Percentiles rank a stretch among this genome's conserved stretches.
Conservation (phyloP, 257 asterid genomes). For the Gynochthodes officinalis region DNA sequence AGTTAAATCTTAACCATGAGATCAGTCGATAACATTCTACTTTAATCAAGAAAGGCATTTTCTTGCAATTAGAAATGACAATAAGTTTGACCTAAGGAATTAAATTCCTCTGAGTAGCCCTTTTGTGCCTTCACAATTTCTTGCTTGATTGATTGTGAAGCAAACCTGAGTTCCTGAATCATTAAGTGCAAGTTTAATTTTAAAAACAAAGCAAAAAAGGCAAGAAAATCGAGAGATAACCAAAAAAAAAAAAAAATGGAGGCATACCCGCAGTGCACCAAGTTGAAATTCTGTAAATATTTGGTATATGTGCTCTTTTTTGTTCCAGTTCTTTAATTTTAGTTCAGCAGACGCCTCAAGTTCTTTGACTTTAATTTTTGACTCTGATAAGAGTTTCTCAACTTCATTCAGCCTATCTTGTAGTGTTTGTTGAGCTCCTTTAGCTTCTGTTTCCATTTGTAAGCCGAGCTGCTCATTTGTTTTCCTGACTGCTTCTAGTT, state of each 20-base stretch:
- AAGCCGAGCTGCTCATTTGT: constrained; percentile 32
- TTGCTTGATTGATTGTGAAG: constrained; percentile 77
- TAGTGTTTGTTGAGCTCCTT: constrained; percentile 46
- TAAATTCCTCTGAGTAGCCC: constrained; percentile 62
- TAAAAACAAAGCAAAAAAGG: neutral
- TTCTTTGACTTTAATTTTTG: constrained; percentile 43
- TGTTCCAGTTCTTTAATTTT: constrained; percentile 50
- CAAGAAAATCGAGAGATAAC: neutral
- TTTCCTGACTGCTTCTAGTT: constrained; percentile 36
- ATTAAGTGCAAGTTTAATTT: neutral
- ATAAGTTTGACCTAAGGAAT: constrained; percentile 43
- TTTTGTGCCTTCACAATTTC: constrained; percentile 61
- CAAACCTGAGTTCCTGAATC: constrained; percentile 59
- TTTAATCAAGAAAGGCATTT: neutral
- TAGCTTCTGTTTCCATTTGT: constrained; percentile 36
- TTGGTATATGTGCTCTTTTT: constrained; percentile 56
- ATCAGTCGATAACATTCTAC: neutral
- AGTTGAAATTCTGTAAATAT: constrained; percentile 78
- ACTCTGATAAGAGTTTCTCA: constrained; percentile 33
- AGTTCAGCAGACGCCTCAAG: constrained; percentile 53
- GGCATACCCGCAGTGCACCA: constrained; percentile 74
- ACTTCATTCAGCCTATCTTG: constrained; percentile 55
- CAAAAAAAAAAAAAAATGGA: neutral
- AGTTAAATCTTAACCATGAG: neutral
- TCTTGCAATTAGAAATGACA: neutral